Base-by-base conservation (phyloP, 148 eudicot genomes). In the Pouteria glomerata region DNA sequence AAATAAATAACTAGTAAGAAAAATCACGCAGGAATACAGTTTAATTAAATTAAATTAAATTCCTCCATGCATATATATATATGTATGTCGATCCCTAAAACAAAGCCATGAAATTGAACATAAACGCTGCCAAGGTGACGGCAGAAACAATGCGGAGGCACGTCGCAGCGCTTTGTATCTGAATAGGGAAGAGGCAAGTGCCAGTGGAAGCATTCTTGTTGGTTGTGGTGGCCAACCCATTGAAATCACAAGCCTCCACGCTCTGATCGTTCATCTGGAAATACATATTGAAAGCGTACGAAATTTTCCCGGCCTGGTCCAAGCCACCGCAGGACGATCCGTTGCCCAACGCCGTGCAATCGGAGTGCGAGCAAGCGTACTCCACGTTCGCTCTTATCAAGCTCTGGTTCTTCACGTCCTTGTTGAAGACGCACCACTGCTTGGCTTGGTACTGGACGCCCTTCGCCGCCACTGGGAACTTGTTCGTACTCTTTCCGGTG, bases 251-350 rank as follows among this genome's bases (percentile, higher is more conserved):
- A 2, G 92, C 80, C 59, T 74, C 77, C 0, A 85, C 85, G 47
- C 79, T 81, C 50, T 94, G 98, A 80, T 89, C 84, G 83, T 82
- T 82, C 21, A 85, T 86, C 42, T 95, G 98, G 58, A 78, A 95
- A 70, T 89, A 95, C 90, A 80, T 85, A 71, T 95, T 95, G 41
- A 89, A 95, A 1, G 93, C 97, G 44, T 95, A 95, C 0, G 96
- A 88, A 15, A 85, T 91, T 35, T 91, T 95, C 26, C 87, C 63
- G 29, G 63, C 67, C 23, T 77, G 79, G 69, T 95, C 98, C 35
- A 95, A 39, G 8, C 69, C 76, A 19, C 81, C 83, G 48, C 98
- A 95, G 19, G 94, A 85, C 0, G 94, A 84, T 12, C 98, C 97
- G 18, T 80, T 72, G 0, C 90, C 89, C 3, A 95, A 81, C 21